A percentile compares a stretch with the other conserved stretches of the same genome.
Evolutionary conservation across 2,329 filamentous ascomycete genomes (phyloP).

Genomic region (Saccharata proteae): DNA sequence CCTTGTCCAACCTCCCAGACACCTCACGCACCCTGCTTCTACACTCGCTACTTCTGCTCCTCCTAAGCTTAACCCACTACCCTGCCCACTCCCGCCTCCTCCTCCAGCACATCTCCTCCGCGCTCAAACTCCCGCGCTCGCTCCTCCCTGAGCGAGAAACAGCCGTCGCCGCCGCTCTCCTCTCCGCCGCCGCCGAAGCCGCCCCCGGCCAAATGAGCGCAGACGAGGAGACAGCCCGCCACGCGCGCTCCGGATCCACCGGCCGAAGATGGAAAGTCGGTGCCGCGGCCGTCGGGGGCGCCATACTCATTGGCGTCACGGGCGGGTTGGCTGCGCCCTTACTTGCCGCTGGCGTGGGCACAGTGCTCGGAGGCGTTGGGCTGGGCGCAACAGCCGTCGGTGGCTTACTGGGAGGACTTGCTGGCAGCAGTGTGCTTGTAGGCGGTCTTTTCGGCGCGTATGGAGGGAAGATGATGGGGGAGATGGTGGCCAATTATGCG

Average conservation of each 20-base stretch:
- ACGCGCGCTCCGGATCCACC: slow-evolving; percentile 53
- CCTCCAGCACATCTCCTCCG: slow-evolving; percentile 57
- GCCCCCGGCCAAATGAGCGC: slow-evolving; percentile 65
- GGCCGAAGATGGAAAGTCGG: slow-evolving; percentile 69
- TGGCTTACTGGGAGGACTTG: slow-evolving; percentile 65
- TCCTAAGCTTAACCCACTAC: slow-evolving; percentile 69
- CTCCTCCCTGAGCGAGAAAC: slow-evolving; percentile 60
- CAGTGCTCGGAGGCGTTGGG: slow-evolving; percentile 63
- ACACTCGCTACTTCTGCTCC: slow-evolving; percentile 57
- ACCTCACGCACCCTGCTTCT: slow-evolving; percentile 56
- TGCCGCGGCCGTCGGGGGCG: slow-evolving; percentile 75
- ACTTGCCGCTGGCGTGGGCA: slow-evolving; percentile 66
- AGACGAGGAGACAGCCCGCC: slow-evolving; percentile 63
- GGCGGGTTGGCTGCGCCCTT: slow-evolving; percentile 68
- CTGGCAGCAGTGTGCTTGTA: slow-evolving; percentile 66
- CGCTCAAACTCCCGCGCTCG: slow-evolving; percentile 54
- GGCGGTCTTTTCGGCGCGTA: slow-evolving; percentile 89
- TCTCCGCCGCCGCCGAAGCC: slow-evolving; percentile 52
- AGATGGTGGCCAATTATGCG: slow-evolving; percentile 81
- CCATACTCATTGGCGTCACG: slow-evolving; percentile 73
- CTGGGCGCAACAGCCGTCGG: slow-evolving; percentile 64
- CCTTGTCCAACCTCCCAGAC: slow-evolving; percentile 44
- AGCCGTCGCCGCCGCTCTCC: slow-evolving; percentile 60
- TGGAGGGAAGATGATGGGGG: slow-evolving; percentile 65
- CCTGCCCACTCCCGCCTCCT: slow-evolving; percentile 60